These are phyloP conservation scores for Scheffersomyces quercinus DNA, from an alignment of 1,139 yeast species.

Conservation along the genomic window DNA sequence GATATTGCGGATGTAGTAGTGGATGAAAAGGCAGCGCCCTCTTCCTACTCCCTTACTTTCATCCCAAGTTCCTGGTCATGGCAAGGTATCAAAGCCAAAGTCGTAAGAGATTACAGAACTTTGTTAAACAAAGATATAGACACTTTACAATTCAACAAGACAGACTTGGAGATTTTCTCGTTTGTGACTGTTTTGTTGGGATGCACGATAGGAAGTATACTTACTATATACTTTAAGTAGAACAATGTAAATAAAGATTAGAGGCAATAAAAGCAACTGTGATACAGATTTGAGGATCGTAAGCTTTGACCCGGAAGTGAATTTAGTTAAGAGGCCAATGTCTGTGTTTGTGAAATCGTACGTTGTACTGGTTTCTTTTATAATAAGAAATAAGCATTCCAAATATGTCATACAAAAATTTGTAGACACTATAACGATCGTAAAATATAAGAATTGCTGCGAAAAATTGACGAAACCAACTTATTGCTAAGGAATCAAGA, in stretches of 20 bases:
- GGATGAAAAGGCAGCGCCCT: not conserved
- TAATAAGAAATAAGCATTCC: too few species aligned
- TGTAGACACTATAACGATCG: too few species aligned
- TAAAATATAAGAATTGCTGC: too few species aligned
- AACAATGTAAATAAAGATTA: not conserved
- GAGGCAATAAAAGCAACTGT: not conserved
- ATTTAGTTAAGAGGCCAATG: too few species aligned
- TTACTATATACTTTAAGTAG: conserved; percentile 15
- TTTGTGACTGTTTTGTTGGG: conserved; percentile 19
- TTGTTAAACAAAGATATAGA: conserved; percentile 19
- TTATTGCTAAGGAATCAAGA: too few species aligned
- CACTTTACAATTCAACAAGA: conserved; percentile 21
- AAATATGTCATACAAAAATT: too few species aligned
- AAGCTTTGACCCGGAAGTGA: too few species aligned
- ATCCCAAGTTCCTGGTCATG: conserved; percentile 11
- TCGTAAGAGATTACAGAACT: conserved; percentile 16
- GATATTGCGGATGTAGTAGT: not conserved
- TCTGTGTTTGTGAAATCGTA: too few species aligned
- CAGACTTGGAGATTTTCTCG: conserved; percentile 24
- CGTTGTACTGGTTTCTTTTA: too few species aligned
- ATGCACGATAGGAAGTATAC: conserved; percentile 23
- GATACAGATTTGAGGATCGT: too few species aligned
- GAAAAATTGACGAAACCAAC: too few species aligned
- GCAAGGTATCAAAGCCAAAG: conserved; percentile 15
- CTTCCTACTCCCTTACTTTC: not conserved